These are phyloP conservation scores for Pyrenochaeta sp. DNA, from an alignment of 2,329 filamentous ascomycete genomes.

Conservation along the genomic window DNA sequence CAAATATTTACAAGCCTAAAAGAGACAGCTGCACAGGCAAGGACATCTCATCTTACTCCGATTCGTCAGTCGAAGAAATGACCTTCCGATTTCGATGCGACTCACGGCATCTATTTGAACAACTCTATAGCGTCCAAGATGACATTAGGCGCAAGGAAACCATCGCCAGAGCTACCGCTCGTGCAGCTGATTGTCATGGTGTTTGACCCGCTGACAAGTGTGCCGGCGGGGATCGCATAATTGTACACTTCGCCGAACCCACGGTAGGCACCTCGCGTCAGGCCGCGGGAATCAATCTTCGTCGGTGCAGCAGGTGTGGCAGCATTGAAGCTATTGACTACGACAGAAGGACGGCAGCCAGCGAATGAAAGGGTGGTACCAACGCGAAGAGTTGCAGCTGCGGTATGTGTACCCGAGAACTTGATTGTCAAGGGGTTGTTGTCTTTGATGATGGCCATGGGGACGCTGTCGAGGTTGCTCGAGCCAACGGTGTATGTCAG, in stretches of 20 bases:
- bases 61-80: neutral
- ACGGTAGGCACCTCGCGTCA: constrained; percentile 71
- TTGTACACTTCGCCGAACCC: constrained; percentile 72
- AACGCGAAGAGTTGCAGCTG: constrained; percentile 67
- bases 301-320: constrained; percentile 62
- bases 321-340: constrained; percentile 64
- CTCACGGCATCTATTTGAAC: constrained; percentile 25
- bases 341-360: constrained; percentile 65
- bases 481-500: constrained; percentile 69
- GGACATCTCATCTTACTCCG: neutral
- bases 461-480: constrained; percentile 62
- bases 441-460: constrained; percentile 71
- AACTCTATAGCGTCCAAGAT: constrained; percentile 49
- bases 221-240: constrained; percentile 66
- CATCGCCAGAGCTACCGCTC: constrained; percentile 65
- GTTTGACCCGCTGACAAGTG: constrained; percentile 67
- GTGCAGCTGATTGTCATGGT: constrained; percentile 67
- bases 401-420: constrained; percentile 63
- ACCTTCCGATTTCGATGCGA: neutral
- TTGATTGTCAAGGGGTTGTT: constrained; percentile 70
- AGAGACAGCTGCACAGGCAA: neutral
- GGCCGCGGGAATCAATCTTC: constrained; percentile 70
- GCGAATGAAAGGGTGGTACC: constrained; percentile 71
- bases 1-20: neutral
- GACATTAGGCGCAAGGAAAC: constrained; percentile 66